Evolutionary conservation across 1,139 yeast genomes (phyloP).

Genomic region (Zygosaccharomyces sapae): DNA sequence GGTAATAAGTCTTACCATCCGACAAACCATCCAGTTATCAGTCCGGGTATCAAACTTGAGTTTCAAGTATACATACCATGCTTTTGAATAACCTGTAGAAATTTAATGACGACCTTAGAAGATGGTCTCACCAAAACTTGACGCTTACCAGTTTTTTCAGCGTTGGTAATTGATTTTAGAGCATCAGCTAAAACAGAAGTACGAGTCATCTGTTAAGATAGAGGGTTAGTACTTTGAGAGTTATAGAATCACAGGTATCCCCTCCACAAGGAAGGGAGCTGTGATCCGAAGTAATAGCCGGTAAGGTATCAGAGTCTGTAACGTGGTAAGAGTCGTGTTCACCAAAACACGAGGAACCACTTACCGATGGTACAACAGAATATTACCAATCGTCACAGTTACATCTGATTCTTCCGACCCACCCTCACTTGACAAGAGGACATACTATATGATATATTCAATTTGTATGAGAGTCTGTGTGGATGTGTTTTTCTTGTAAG

Average conservation of each 20-base stretch:
- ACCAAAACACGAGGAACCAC: conserved; percentile 22
- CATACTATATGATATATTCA: background rate
- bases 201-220: conserved; percentile 72
- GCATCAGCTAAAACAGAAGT: conserved; percentile 99
- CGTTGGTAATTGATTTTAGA: conserved; percentile 96
- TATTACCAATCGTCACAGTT: conserved; percentile 8
- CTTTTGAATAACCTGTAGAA: conserved; percentile 95
- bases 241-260: conserved; percentile 9
- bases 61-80: conserved; percentile 55
- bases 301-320: conserved; percentile 14
- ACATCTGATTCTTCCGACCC: conserved; percentile 20
- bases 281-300: background rate
- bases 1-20: conserved; percentile 44
- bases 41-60: conserved; percentile 49
- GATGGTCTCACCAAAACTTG: conserved; percentile 99
- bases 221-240: conserved; percentile 22
- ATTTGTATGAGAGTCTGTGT: no score
- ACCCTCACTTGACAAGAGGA: conserved; percentile 1
- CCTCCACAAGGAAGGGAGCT: background rate
- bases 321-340: conserved; percentile 25
- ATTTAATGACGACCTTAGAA: conserved; percentile 96
- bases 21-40: conserved; percentile 98
- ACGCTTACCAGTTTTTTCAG: conserved; percentile 99
- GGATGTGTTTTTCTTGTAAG: no score
- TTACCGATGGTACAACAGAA: conserved; percentile 4